Evolutionary conservation across 306 rosid genomes (phyloP), one percentile per base, ranked within the genome.

Genomic region (Medicago ruthenica): DNA sequence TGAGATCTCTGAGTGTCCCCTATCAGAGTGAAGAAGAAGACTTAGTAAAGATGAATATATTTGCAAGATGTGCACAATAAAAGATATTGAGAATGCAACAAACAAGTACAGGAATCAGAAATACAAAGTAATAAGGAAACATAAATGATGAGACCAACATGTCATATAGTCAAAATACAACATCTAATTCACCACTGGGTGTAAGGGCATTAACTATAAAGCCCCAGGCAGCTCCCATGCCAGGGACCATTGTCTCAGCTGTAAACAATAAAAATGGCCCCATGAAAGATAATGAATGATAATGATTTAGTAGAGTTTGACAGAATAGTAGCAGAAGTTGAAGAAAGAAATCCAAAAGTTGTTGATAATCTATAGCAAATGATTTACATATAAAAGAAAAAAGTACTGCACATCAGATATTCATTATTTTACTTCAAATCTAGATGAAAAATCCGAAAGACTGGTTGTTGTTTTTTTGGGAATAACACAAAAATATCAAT

Each of bases 1-100:
- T 92, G 88, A 92, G 97, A 89, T 92, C 98, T 87, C 97, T 92
- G 69, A 95, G 82, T 47, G 97, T 92, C 54, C 98, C 98, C 98
- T 95, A 91, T 48, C 86, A 80, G 60, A 84, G 54, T 80, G 77
- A 86, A 83, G 71, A 54, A 83, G 81, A 73, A 68, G 53, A 77
- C 78, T 48, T 71, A 73, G 83, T 11, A 67, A 64, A 67, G 47
- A 78, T 54, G 58, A 70, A 64, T 61, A 55, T 53, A 63, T 60
- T 80, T 50, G 62, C 58, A 39, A 75, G 31, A 53, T 55, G 61
- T 20, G 69, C 12, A 64, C 64, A 75, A 44, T 13, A 61, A 11
- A 17, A 36, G 64, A 70, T 60, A 71, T 37, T 18, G 67, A 79
- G 15, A 71, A 63, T 65, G 63, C 66, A 78, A 71, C n/a, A 17